These are phyloP conservation scores for Backusella psychrophila DNA, from an alignment of 192 early-diverging fungal species.

Conservation along the genomic window DNA sequence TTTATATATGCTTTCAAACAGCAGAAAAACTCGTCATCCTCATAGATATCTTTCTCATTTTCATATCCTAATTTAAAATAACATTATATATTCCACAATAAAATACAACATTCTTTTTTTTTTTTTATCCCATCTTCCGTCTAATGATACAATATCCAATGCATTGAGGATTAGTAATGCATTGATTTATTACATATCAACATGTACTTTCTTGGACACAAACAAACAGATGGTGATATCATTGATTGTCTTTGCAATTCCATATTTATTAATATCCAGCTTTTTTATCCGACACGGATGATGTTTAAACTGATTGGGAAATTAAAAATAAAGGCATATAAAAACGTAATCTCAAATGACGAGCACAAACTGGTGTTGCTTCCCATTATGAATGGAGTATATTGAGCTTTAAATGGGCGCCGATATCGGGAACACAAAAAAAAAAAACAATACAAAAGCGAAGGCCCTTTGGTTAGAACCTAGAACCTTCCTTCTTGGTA, in stretches of 20 bases:
- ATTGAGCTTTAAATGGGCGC: not conserved
- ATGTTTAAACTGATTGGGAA: not conserved
- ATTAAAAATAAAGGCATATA: not conserved
- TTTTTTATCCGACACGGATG: not conserved
- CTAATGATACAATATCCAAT: too few species aligned
- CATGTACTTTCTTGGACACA: too few species aligned
- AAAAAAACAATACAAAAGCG: not conserved
- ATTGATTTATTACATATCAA: too few species aligned
- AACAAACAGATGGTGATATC: not conserved
- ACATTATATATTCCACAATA: not conserved
- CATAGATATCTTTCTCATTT: too few species aligned
- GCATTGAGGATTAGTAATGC: too few species aligned
- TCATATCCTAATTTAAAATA: too few species aligned
- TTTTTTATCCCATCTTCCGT: not conserved
- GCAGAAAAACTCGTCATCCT: not conserved
- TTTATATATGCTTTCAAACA: not conserved
- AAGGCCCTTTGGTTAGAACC: too few species aligned
- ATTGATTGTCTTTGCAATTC: not conserved
- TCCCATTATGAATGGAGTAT: not conserved
- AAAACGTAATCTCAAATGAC: not conserved
- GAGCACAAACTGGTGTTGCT: not conserved
- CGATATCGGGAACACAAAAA: not conserved
- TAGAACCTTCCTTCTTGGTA: too few species aligned
- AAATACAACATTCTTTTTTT: not conserved
- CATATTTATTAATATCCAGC: not conserved